Evolutionary conservation across 139 green algal genomes (phyloP), one percentile per base, ranked within the genome.

Genomic region (Auxenochlorella protothecoides): DNA sequence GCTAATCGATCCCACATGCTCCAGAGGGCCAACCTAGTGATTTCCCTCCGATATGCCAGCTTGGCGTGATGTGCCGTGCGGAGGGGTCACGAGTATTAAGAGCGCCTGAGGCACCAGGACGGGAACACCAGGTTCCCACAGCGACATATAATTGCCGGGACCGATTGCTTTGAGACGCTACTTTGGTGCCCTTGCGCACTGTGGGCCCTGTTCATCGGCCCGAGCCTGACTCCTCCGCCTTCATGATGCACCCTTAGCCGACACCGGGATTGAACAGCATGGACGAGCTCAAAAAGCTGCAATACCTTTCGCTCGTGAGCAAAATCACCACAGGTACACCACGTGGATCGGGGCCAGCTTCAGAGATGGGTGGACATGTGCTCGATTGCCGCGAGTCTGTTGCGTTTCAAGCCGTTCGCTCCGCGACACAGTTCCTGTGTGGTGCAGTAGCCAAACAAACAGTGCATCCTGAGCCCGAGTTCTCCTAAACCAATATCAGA

Each of bases 291-390:
- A 71, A 89, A 68, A 88, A 94, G 78, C 84, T 97, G 16, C 87
- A 94, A 67, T 87, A 96, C 66, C 80, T 97, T 51, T 89, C 90
- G 8, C 78, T 96, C n/a, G 89, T 97, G 5, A 92, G 87, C 73
- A 97, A 97, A 73, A 74, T 97, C 27, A 93, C 92, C 4, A 84
- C 84, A 78, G 90, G 90, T 90, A 63, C 53, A 69, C 55, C 16
- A 60, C 5, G 67, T 65, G 13, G 67, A 62, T 0, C 9, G 57
- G 57, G 6, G 63, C 14, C 9, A 13, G 12, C 6, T 67, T 10
- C n/a, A 10, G n/a, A 51, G 63, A 51, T 10, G 14, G 9, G 55
- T 71, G 55, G 11, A 59, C 27, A 44, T 44, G 27, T 44, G 27
- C 27, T 44, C 27, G 27, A 44, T 44, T 44, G 27, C 27, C 27